Percentiles rank a stretch among this genome's conserved stretches.
These are phyloP conservation scores for Pichia eremophila DNA, from an alignment of 805 yeast species.

Conservation along the genomic window DNA sequence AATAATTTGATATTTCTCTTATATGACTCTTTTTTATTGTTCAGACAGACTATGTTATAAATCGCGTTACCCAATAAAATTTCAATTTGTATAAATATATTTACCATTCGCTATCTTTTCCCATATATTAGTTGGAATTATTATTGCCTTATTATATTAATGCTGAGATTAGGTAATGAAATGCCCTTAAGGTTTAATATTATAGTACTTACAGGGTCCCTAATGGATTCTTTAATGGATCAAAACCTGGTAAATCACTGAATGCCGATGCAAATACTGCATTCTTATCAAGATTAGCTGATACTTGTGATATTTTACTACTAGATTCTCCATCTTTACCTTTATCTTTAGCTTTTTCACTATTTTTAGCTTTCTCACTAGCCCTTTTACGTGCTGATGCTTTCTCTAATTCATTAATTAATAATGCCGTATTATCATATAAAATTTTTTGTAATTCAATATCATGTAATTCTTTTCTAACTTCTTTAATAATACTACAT, in stretches of 20 bases:
- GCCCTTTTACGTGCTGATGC: slow-evolving; percentile 55
- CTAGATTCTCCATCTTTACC: not conserved
- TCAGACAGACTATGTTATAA: too few relatives aligned
- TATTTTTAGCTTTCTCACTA: slow-evolving; percentile 24
- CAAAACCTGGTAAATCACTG: slow-evolving; percentile 6
- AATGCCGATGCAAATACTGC: slow-evolving; percentile 20
- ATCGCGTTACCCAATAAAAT: too few relatives aligned
- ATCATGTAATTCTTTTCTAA: slow-evolving; percentile 49
- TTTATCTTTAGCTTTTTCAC: too few relatives aligned
- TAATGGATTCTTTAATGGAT: slow-evolving; percentile 11
- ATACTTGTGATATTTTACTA: not conserved
- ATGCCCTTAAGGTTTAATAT: too few relatives aligned
- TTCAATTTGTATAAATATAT: too few relatives aligned
- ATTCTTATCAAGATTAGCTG: slow-evolving; percentile 7
- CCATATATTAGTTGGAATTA: too few relatives aligned
- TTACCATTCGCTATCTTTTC: too few relatives aligned
- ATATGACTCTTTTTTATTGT: too few relatives aligned
- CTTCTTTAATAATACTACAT: slow-evolving; percentile 46
- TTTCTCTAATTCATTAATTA: slow-evolving; percentile 57
- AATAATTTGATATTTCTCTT: too few relatives aligned
- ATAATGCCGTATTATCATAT: slow-evolving; percentile 49
- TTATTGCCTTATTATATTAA: too few relatives aligned
- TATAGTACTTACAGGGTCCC: not conserved
- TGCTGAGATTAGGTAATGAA: too few relatives aligned
- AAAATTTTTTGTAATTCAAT: slow-evolving; percentile 56